phyloP scores from a whole-genome alignment of 2,329 filamentous ascomycete species.

The Apiospora malaysiana region DNA sequence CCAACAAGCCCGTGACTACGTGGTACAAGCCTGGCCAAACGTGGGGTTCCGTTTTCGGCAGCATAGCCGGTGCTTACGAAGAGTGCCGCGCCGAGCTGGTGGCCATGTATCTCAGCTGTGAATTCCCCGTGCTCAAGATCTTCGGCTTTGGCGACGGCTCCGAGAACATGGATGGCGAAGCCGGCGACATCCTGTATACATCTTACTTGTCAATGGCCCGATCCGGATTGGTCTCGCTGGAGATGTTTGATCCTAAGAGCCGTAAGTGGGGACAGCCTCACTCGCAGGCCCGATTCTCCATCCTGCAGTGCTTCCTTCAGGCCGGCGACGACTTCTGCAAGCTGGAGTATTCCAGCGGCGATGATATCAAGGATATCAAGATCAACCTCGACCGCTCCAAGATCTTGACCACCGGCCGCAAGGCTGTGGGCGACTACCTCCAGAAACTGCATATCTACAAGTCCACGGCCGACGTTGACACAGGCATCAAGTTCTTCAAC shows the following conservation, averaged over 20 bases:
- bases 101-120: conserved; percentile 86
- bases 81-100: conserved; percentile 95
- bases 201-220: conserved; percentile 94
- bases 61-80: conserved; percentile 87
- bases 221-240: conserved; percentile 85
- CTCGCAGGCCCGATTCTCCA: conserved; percentile 89
- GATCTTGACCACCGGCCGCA: conserved; percentile 82
- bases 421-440: conserved; percentile 82
- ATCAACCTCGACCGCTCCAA: conserved; percentile 85
- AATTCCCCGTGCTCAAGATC: conserved; percentile 86
- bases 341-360: conserved; percentile 69
- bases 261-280: conserved; percentile 93
- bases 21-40: conserved; percentile 97
- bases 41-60: conserved; percentile 91
- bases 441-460: conserved; percentile 95
- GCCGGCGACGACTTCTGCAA: conserved; percentile 88
- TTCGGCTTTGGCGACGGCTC: conserved; percentile 88
- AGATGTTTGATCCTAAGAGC: conserved; percentile 93
- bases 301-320: conserved; percentile 80
- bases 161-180: conserved; percentile 73
- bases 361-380: conserved; percentile 79
- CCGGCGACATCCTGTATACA: conserved; percentile 86
- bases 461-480: conserved; percentile 81
- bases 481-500: conserved; percentile 80
- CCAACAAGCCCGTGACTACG: conserved; percentile 75